A percentile compares a stretch with the other conserved stretches of the same genome.
These are phyloP conservation scores for Acorus gramineus DNA, from an alignment of 106 monocot genomes.

Conservation along the genomic window DNA sequence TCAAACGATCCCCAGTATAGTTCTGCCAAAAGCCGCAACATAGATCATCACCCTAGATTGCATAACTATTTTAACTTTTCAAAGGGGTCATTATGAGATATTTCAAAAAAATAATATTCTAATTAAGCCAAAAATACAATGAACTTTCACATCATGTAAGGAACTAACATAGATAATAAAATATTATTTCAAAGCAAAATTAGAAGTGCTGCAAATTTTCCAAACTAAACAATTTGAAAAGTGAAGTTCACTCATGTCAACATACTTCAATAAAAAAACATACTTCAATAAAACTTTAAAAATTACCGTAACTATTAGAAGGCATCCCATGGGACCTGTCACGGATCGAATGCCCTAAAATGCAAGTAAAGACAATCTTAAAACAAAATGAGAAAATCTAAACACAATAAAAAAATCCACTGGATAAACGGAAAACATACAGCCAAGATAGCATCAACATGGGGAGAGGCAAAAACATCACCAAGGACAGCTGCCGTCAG, in stretches of 20 bases:
- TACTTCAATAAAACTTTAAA: no score
- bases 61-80: no score
- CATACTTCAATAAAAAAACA: no score
- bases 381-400: constrained; percentile 5
- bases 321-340: constrained; percentile 89
- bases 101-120: no score
- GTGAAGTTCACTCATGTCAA: no score
- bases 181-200: neutral
- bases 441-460: constrained; percentile 85
- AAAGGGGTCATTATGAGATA: no score
- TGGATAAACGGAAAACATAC: constrained; percentile 28
- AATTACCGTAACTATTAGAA: constrained; percentile 78
- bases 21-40: constrained; percentile 43
- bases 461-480: constrained; percentile 85
- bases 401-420: neutral
- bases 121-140: neutral
- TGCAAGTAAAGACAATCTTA: neutral
- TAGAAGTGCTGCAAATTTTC: no score
- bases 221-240: no score
- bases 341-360: constrained; percentile 89
- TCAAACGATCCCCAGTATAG: constrained; percentile 88
- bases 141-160: neutral
- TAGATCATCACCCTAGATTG: no score
- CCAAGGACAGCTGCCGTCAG: constrained; percentile 95
- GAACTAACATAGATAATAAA: neutral